Evolutionary conservation across 192 early-diverging fungal genomes (phyloP).

Genomic region (Backusella sp.): DNA sequence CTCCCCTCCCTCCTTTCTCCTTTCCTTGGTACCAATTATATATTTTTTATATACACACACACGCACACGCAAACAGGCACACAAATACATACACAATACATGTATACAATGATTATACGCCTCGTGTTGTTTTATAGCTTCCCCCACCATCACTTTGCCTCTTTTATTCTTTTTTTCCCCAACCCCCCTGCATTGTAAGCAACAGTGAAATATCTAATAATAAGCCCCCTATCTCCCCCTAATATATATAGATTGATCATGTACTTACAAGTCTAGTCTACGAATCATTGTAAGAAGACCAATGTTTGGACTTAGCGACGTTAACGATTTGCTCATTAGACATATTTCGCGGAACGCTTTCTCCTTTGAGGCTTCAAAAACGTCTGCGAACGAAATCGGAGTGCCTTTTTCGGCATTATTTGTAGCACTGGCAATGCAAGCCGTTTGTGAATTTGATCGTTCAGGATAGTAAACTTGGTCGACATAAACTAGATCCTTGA

Average conservation of each 20-base stretch:
- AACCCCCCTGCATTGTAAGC: not conserved
- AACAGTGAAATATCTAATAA: conserved; percentile 5
- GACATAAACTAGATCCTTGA: not conserved
- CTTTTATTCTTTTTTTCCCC: not conserved
- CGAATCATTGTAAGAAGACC: conserved; percentile 60
- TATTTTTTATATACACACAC: not conserved
- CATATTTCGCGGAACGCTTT: conserved; percentile 40
- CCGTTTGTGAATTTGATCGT: not conserved
- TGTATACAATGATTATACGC: not conserved
- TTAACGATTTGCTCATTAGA: conserved; percentile 53
- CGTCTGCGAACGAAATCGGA: not conserved
- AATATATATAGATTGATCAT: not conserved
- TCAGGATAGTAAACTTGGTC: conserved; percentile 9
- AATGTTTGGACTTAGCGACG: conserved; percentile 64
- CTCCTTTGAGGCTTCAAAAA: not conserved
- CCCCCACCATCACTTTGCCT: not conserved
- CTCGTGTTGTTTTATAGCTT: not conserved
- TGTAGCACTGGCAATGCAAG: not conserved
- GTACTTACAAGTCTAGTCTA: conserved; percentile 68
- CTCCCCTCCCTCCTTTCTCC: not conserved
- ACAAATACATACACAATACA: not conserved
- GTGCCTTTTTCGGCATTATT: not conserved
- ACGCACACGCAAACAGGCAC: not conserved
- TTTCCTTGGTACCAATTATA: not conserved
- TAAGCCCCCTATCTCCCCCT: not conserved